phyloP scores from a whole-genome alignment of 176 grass and related monocot genomes.

The Microstegium vimineum region DNA sequence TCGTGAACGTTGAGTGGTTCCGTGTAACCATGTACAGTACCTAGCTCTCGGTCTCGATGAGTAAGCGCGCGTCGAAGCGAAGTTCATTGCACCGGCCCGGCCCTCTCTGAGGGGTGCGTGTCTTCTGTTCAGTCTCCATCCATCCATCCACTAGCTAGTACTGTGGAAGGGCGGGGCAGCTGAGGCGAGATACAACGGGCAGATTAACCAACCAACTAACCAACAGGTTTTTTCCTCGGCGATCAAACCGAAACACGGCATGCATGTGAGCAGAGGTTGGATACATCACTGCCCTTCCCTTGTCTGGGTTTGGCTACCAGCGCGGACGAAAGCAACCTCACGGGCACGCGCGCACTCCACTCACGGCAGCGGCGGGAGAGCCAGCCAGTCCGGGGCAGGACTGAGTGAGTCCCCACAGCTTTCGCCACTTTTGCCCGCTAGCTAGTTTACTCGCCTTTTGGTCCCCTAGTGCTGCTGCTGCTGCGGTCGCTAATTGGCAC shows the following conservation, averaged over 20 bases:
- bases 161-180: no score
- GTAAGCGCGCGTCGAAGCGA: neutral
- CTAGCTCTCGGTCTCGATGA: neutral
- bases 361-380: neutral
- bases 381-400: neutral
- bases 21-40: neutral
- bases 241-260: slow-evolving; percentile 1
- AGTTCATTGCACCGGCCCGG: neutral
- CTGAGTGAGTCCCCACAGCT: neutral
- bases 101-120: neutral
- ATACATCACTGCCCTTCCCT: slow-evolving; percentile 1
- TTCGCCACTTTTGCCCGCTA: slow-evolving; percentile 11
- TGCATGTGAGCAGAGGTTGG: neutral
- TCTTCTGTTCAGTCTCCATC: neutral
- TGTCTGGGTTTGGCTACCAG: slow-evolving; percentile 13
- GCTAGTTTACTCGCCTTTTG: neutral
- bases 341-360: slow-evolving; percentile 58
- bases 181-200: neutral
- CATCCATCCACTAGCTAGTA: no score
- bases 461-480: neutral
- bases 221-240: neutral
- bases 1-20: neutral
- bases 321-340: slow-evolving; percentile 48
- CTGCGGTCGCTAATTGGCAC: slow-evolving; percentile 25
- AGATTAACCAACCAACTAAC: neutral